Percentiles rank a stretch among this genome's conserved stretches.
Conservation (phyloP, 208 protist genomes). For the Trypanosoma cruzi region DNA sequence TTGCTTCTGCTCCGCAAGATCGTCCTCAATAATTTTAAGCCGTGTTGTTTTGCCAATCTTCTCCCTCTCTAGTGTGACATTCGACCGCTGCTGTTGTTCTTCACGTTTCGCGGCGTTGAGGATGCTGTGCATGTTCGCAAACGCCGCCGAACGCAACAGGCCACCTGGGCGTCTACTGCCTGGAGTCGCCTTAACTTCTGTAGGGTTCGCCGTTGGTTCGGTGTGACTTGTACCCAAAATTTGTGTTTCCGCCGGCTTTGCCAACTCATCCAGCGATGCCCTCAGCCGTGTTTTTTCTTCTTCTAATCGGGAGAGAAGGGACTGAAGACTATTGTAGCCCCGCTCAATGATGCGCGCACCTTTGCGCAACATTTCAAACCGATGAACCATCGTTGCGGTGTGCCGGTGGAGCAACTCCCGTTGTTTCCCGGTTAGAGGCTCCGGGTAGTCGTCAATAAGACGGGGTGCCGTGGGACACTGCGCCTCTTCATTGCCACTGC, state of each 20-base stretch:
- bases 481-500: slow-evolving; percentile 11
- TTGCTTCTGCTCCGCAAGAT: slow-evolving; percentile 54
- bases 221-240: not conserved
- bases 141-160: slow-evolving; percentile 52
- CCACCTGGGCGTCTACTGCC: slow-evolving; percentile 21
- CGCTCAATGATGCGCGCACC: slow-evolving; percentile 38
- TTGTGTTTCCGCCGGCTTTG: not conserved
- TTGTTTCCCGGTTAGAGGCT: slow-evolving; percentile 60
- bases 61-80: slow-evolving; percentile 54
- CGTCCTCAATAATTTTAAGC: slow-evolving; percentile 53
- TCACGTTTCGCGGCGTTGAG: slow-evolving; percentile 63
- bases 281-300: slow-evolving; percentile 36
- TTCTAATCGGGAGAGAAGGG: slow-evolving; percentile 46
- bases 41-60: slow-evolving; percentile 62
- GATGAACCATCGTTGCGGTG: slow-evolving; percentile 36
- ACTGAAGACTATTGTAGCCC: slow-evolving; percentile 52
- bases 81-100: slow-evolving; percentile 38
- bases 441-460: slow-evolving; percentile 65
- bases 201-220: not conserved
- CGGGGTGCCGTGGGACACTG: slow-evolving; percentile 23
- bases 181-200: not conserved
- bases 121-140: slow-evolving; percentile 70
- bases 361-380: slow-evolving; percentile 42
- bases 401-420: slow-evolving; percentile 43
- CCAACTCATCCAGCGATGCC: slow-evolving; percentile 20